Base-by-base conservation (phyloP, 371 early-diverging fungal species). In the Lichtheimia corymbifera region DNA sequence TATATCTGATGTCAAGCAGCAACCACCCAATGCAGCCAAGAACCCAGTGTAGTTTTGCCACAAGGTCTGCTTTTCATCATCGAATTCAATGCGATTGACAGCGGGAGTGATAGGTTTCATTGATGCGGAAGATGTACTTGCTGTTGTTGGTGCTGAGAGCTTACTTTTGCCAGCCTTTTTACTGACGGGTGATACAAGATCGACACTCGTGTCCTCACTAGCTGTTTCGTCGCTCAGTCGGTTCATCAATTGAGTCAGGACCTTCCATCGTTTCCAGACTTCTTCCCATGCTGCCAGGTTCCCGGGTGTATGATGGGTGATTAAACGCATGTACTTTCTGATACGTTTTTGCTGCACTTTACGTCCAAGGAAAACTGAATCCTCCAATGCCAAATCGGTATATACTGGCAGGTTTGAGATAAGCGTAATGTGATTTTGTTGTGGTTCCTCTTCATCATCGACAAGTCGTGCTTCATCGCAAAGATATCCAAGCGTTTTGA, bases 231-330 rank as follows among this genome's bases (percentile, higher is more conserved):
- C 87, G 1, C 70, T 53, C 4, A 70, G 45, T 22, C 73, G 68
- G 50, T 73, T 73, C 60, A 88, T 73, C 41, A 76, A 64, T 6
- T 68, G 71, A 2, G 81, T 87, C 9, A 88, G 63, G 17, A 69
- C 65, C 50, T 81, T 83, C 93, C 93, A 95, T 15, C 91, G 84
- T 41, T 81, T 78, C 64, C 88, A 91, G 0, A 87, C 85, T 63
- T 93, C 93, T 67, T 93, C 93, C 92, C 93, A 93, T 7, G 92
- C 93, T 0, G 88, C 88, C 62, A 92, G 71, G 56, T 87, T 90
- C 7, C 92, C 92, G 5, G 88, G 83, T 1, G 93, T 91, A 14
- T 88, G 89, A 14, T 75, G 71, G 24, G 79, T 75, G 50, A 91
- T 75, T 62, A 85, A 76, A 5, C 92, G 82, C 49, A 95, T 65